These are phyloP conservation scores for Monilinia laxa DNA, from an alignment of 2,329 filamentous ascomycete genomes.

Conservation along the genomic window DNA sequence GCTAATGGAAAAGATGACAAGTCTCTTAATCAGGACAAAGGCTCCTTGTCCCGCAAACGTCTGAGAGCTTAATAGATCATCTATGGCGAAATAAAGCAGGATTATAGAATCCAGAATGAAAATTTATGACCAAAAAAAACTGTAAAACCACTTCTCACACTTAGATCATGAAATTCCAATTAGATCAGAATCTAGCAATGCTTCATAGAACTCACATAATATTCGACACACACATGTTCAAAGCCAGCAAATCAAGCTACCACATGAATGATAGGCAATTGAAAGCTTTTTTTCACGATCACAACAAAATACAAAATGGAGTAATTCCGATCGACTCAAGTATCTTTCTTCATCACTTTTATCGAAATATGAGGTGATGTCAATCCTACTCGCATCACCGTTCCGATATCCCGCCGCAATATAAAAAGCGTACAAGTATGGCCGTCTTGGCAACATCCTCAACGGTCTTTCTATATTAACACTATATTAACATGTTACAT, in stretches of 20 bases:
- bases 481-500: background rate
- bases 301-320: background rate
- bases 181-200: too few species aligned
- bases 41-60: background rate
- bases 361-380: background rate
- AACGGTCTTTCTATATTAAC: background rate
- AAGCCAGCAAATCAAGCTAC: background rate
- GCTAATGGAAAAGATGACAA: too few species aligned
- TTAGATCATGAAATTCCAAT: too few species aligned
- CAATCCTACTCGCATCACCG: background rate
- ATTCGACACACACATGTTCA: background rate
- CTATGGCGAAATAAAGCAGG: background rate
- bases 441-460: constrained; percentile 11
- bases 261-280: background rate
- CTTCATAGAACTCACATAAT: background rate
- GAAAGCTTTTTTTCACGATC: background rate
- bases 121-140: too few species aligned
- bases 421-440: background rate
- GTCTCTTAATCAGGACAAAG: background rate
- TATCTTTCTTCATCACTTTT: too few species aligned
- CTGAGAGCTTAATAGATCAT: background rate
- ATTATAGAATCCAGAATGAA: background rate
- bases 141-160: too few species aligned
- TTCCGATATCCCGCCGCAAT: constrained; percentile 17
- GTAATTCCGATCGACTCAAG: background rate